Conservation (phyloP, 139 green algal genomes). For the Protoeuglena noctilucae region DNA sequence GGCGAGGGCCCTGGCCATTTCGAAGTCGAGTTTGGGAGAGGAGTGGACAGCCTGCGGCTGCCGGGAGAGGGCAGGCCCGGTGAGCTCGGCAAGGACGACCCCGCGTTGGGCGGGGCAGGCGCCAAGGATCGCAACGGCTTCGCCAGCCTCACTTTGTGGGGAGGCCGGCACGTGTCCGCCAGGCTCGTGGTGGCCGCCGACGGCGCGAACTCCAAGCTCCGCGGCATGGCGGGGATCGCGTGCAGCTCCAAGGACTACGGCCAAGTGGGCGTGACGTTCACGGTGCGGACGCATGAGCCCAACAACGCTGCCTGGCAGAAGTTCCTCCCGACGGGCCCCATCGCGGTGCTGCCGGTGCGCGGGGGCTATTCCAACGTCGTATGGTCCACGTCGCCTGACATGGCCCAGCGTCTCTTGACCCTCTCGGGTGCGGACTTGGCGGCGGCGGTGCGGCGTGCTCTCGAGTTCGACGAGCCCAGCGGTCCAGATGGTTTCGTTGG, state of each 20-base stretch:
- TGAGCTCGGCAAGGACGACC: no score
- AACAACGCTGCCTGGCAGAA: constrained; percentile 52
- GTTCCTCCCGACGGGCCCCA: constrained; percentile 56
- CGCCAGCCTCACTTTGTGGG: background rate
- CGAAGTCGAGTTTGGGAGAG: no score
- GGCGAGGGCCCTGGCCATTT: no score
- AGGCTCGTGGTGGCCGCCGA: constrained; percentile 61
- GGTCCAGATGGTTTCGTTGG: no score
- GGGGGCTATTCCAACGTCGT: constrained; percentile 51
- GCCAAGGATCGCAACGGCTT: background rate
- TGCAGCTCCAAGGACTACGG: constrained; percentile 28
- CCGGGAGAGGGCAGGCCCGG: constrained; percentile 5
- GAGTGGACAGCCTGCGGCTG: no score
- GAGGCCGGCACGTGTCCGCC: constrained; percentile 6
- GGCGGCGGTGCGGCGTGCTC: no score
- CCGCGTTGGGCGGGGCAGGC: no score
- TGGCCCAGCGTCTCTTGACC: constrained; percentile 36
- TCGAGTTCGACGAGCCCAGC: no score
- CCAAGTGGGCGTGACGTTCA: constrained; percentile 50
- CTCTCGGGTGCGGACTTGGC: no score
- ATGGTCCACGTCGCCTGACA: constrained; percentile 40
- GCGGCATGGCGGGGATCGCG: constrained; percentile 35
- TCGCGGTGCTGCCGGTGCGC: constrained; percentile 61
- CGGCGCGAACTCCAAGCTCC: constrained; percentile 29
- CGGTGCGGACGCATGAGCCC: constrained; percentile 16